A percentile compares a stretch with the other conserved stretches of the same genome.
phyloP scores from a whole-genome alignment of 23 red algal species.

The Gracilaria gracilis region DNA sequence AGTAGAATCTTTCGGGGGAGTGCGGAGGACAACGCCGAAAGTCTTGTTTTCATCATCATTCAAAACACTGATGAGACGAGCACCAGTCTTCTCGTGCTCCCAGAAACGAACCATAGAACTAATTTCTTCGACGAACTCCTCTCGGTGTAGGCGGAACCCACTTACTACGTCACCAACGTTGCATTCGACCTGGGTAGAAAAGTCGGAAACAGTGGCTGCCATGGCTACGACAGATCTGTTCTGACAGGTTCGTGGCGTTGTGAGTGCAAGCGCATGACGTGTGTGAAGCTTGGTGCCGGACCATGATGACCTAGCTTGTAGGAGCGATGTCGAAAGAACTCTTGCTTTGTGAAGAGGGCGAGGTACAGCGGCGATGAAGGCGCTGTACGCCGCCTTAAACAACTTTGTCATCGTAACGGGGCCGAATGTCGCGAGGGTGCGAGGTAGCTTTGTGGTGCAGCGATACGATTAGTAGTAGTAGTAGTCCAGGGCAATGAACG shows the following conservation, averaged over 20 bases:
- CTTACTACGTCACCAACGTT: constrained; percentile 73
- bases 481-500: too few relatives aligned
- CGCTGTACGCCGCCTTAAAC: constrained; percentile 7
- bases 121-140: constrained; percentile 87
- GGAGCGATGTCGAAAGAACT: background rate
- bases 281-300: background rate
- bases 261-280: background rate
- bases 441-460: too few relatives aligned
- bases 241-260: background rate
- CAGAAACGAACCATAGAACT: constrained; percentile 81
- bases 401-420: constrained; percentile 1
- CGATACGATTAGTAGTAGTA: too few relatives aligned
- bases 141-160: constrained; percentile 76
- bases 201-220: constrained; percentile 22
- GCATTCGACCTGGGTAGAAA: constrained; percentile 18
- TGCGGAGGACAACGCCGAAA: constrained; percentile 95
- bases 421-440: background rate
- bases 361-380: constrained; percentile 24
- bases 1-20: constrained; percentile 78
- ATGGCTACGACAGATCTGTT: constrained; percentile 12
- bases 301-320: background rate
- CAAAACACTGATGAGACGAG: constrained; percentile 84
- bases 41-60: constrained; percentile 98
- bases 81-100: constrained; percentile 76
- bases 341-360: constrained; percentile 21